Evolutionary conservation across 805 yeast genomes (phyloP).

Genomic region (Komagataella mondaviorum): DNA sequence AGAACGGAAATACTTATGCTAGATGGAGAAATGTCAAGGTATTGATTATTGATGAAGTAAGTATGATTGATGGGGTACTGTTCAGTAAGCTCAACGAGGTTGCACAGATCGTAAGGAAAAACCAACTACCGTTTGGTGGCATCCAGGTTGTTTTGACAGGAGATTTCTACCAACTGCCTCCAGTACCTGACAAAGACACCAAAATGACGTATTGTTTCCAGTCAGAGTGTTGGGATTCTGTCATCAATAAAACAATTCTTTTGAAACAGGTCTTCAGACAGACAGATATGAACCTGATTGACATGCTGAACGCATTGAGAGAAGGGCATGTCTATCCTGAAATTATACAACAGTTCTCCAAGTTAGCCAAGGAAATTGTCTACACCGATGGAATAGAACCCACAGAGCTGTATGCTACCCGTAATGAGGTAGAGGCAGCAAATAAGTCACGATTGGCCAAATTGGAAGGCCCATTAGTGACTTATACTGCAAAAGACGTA

Average conservation of each 20-base stretch:
- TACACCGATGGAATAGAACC: constrained; percentile 51
- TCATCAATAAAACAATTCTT: constrained; percentile 43
- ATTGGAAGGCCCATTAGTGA: constrained; percentile 28
- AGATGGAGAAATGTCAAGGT: constrained; percentile 49
- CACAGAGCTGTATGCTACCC: constrained; percentile 62
- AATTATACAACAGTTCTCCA: constrained; percentile 34
- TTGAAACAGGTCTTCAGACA: constrained; percentile 63
- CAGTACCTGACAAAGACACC: constrained; percentile 31
- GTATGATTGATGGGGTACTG: constrained; percentile 65
- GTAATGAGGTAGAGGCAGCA: constrained; percentile 59
- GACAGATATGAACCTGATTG: constrained; percentile 52
- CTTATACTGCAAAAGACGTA: constrained; percentile 39
- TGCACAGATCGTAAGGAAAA: constrained; percentile 36
- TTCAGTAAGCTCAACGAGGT: constrained; percentile 51
- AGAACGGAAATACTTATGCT: constrained; percentile 30
- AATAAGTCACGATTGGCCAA: constrained; percentile 34
- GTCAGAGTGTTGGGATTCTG: constrained; percentile 43
- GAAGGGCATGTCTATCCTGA: constrained; percentile 39
- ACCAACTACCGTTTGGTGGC: constrained; percentile 59
- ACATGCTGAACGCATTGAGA: constrained; percentile 67
- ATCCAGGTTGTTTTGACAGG: constrained; percentile 68
- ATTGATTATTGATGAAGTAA: constrained; percentile 62
- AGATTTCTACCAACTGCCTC: constrained; percentile 76
- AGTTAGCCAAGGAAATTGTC: constrained; percentile 34
- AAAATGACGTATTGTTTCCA: constrained; percentile 49